Conservation (phyloP, 768 basidiomycete species). For the Lentinula raphanica region DNA sequence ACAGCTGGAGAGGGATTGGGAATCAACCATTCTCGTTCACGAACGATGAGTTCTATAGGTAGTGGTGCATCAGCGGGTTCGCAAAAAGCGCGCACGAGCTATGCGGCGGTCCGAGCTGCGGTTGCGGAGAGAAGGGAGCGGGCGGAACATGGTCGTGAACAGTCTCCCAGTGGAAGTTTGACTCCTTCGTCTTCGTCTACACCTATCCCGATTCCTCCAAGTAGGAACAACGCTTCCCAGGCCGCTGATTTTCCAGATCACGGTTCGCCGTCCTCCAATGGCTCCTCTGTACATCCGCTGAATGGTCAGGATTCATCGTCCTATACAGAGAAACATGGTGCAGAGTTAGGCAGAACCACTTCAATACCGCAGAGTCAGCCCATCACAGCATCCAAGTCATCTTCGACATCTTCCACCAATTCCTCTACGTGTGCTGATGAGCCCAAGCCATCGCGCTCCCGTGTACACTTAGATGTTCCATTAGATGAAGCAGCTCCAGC, state of each 20-base stretch:
- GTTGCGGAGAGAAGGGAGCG: constrained; percentile 61
- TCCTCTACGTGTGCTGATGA: constrained; percentile 32
- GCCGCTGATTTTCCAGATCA: background rate
- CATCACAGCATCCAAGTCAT: constrained; percentile 15
- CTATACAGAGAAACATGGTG: background rate
- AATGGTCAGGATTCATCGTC: background rate
- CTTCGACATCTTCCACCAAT: constrained; percentile 16
- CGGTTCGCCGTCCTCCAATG: background rate
- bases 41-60: constrained; percentile 26
- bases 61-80: constrained; percentile 21
- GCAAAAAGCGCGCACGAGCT: constrained; percentile 49
- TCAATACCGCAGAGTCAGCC: constrained; percentile 7
- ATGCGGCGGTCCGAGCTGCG: constrained; percentile 73
- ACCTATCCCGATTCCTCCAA: constrained; percentile 13
- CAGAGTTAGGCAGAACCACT: background rate
- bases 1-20: constrained; percentile 20
- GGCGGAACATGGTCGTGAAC: constrained; percentile 12
- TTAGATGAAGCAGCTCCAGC: constrained; percentile 19
- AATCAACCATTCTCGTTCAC: constrained; percentile 19
- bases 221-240: background rate
- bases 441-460: constrained; percentile 15
- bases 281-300: background rate
- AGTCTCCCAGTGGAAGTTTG: constrained; percentile 15
- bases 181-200: constrained; percentile 10
- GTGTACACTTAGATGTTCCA: constrained; percentile 8